Conservation (phyloP, 2,329 filamentous ascomycete genomes). For the Clarireedia hainanense region DNA sequence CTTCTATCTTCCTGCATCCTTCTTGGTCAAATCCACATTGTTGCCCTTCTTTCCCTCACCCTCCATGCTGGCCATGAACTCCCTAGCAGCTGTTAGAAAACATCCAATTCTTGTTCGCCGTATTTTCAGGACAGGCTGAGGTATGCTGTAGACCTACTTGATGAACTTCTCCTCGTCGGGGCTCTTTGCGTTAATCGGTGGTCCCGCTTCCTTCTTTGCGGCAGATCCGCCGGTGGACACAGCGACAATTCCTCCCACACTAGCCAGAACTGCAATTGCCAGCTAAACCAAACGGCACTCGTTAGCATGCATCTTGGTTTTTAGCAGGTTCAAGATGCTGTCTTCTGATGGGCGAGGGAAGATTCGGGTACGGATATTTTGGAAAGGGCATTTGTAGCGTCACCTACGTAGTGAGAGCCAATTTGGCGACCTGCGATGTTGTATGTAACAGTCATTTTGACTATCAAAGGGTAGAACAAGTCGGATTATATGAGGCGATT, state of each 20-base stretch:
- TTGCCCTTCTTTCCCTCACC: conserved; percentile 21
- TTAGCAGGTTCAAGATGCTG: background rate
- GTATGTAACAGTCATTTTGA: conserved; percentile 29
- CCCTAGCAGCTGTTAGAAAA: conserved; percentile 5
- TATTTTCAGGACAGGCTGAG: background rate
- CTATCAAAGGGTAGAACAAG: background rate
- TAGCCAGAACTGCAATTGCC: conserved; percentile 25
- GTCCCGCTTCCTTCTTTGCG: conserved; percentile 23
- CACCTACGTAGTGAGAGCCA: conserved; percentile 29
- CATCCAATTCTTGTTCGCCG: background rate
- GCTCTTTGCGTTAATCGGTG: conserved; percentile 30
- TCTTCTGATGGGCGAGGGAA: conserved; percentile 12
- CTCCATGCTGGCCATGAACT: conserved; percentile 10
- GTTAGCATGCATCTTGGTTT: conserved; percentile 13
- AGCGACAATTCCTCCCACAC: conserved; percentile 15
- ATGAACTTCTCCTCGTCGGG: conserved; percentile 31
- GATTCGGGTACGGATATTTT: conserved; percentile 12
- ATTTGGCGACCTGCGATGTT: conserved; percentile 28
- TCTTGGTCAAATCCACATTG: conserved; percentile 7
- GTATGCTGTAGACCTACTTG: conserved; percentile 22
- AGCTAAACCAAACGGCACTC: conserved; percentile 18
- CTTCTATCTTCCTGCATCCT: conserved; percentile 8
- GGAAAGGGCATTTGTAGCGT: background rate
- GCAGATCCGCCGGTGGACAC: conserved; percentile 20
- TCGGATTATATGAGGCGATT: background rate